These are phyloP conservation scores for Haematococcus lacustris DNA, from an alignment of 139 green algal species.

Conservation along the genomic window DNA sequence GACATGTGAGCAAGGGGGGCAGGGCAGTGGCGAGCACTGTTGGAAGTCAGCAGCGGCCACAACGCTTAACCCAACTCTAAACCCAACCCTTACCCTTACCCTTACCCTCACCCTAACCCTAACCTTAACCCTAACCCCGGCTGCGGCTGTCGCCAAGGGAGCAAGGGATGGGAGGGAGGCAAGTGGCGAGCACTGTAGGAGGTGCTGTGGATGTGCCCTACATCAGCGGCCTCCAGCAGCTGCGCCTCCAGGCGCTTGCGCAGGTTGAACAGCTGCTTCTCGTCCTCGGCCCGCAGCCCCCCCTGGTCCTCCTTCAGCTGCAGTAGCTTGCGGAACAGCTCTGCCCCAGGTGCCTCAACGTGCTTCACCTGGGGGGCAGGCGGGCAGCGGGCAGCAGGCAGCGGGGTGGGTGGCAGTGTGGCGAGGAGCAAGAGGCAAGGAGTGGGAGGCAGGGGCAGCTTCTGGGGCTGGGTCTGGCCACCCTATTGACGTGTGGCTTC, in stretches of 20 bases:
- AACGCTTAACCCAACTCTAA: not conserved
- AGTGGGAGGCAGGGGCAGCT: too few species aligned
- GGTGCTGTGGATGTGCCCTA: slow-evolving; percentile 14
- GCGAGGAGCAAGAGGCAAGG: too few species aligned
- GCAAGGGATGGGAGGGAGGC: not conserved
- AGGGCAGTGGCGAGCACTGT: not conserved
- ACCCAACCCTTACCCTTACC: too few species aligned
- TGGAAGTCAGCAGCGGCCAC: not conserved
- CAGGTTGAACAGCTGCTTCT: slow-evolving; percentile 77
- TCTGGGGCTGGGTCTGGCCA: too few species aligned
- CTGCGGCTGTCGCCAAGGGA: not conserved
- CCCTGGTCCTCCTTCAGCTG: slow-evolving; percentile 64
- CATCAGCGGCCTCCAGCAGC: slow-evolving; percentile 78
- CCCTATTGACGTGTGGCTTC: too few species aligned
- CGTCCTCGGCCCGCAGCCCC: slow-evolving; percentile 76
- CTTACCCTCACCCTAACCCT: too few species aligned
- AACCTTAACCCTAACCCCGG: not conserved
- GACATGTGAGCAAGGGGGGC: too few species aligned
- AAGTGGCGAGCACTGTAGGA: not conserved
- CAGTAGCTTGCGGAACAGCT: slow-evolving; percentile 86
- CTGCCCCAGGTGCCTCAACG: slow-evolving; percentile 65
- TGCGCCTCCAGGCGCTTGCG: slow-evolving; percentile 69
- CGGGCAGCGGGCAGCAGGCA: too few species aligned
- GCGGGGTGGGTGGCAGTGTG: too few species aligned
- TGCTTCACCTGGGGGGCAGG: slow-evolving; percentile 57